Conservation (phyloP, 345 rosid species). For the Citropsis articulata region DNA sequence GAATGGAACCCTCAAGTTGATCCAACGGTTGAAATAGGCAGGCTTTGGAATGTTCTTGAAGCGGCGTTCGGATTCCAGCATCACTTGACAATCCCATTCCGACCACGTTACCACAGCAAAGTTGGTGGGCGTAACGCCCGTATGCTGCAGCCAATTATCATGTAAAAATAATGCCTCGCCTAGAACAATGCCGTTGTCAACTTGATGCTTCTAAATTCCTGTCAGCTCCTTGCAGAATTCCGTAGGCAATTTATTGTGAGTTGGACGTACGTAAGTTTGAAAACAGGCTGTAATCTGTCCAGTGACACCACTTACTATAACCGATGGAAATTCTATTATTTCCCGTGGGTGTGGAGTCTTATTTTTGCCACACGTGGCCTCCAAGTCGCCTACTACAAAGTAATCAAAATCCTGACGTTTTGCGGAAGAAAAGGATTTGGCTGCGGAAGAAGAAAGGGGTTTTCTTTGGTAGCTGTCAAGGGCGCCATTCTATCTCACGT, state of each 20-base stretch:
- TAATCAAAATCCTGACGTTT: constrained; percentile 36
- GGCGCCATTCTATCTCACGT: too few species aligned
- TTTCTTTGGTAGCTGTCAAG: too few species aligned
- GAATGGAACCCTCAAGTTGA: constrained; percentile 50
- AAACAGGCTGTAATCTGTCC: constrained; percentile 48
- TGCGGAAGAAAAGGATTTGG: constrained; percentile 19
- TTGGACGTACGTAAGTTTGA: constrained; percentile 52
- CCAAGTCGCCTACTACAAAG: constrained; percentile 56
- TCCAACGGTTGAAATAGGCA: constrained; percentile 51
- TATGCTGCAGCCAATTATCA: constrained; percentile 51
- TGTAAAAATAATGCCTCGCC: neutral
- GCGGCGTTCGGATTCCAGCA: constrained; percentile 54
- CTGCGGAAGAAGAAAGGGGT: neutral
- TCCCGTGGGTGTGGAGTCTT: constrained; percentile 49
- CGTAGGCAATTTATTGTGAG: constrained; percentile 41
- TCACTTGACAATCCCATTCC: constrained; percentile 49
- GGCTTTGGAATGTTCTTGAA: constrained; percentile 49
- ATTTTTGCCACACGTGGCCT: constrained; percentile 54
- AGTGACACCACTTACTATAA: constrained; percentile 39
- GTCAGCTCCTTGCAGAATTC: constrained; percentile 56
- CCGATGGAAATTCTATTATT: constrained; percentile 57
- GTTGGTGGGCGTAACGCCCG: constrained; percentile 41
- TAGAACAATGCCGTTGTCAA: neutral
- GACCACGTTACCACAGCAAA: constrained; percentile 55
- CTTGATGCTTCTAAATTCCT: constrained; percentile 54